Base-by-base conservation (phyloP, 2,329 filamentous ascomycete species). In the Cryphonectria naterciae region DNA sequence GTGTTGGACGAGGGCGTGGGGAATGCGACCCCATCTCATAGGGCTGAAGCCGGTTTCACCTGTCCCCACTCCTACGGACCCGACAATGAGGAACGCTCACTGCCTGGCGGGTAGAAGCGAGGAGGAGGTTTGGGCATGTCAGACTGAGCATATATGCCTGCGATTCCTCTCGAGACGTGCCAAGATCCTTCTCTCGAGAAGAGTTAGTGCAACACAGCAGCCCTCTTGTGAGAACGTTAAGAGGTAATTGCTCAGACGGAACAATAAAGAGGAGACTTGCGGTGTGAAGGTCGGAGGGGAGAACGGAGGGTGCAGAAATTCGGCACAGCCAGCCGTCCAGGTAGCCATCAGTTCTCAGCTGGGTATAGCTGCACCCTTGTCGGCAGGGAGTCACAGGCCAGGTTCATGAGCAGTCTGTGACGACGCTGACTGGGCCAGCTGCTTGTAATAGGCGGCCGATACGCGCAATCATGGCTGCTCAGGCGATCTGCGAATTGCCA, bases 41-140 rank as follows among this genome's bases (percentile, higher is more conserved):
- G 71, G 71, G 71, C 71, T 73, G 71, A 73, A 68, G 49, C 43
- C 22, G 15, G 67, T 62, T 54, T 68, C 60, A 73, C 49, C 35
- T 63, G 46, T 37, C 71, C 67, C 68, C 68, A 68, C 66, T 68
- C 62, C 63, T 49, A 35, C 63, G 56, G 69, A 68, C 69, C 71
- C 69, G 69, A 71, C 69, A 69, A 43, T 37, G 56, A 66, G 71
- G 71, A 67, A 68, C 71, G 67, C 58, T 63, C 28, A 63, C 58
- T 49, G 37, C 63, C 41, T 65, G 22, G 43, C 63, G 56, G 56
- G 15, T 49, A 46, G 66, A 62, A 46, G 67, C 67, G 67, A 62
- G 58, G n/a, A 22, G 35, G n/a, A 22, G 49, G 52, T 41, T 22
- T 64, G 41, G 15, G 52, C 35, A 67, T 43, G 54, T 60, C 28